phyloP scores from a whole-genome alignment of 805 yeast genomes.

The Wickerhamiella lipophila region DNA sequence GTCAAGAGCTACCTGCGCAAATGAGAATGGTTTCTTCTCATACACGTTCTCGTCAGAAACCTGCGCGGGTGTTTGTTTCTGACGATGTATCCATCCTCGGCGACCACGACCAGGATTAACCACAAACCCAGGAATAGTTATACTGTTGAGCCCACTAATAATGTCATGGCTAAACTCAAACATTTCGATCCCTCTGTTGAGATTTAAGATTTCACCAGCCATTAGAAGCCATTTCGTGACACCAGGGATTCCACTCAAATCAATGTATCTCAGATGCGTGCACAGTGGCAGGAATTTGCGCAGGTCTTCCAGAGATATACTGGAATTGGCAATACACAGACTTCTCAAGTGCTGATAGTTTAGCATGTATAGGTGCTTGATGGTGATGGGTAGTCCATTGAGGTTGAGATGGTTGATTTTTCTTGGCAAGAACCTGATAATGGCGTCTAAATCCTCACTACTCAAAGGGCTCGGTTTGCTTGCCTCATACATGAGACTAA shows the following conservation, averaged over 20 bases:
- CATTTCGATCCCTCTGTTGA: constrained; percentile 41
- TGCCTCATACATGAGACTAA: constrained; percentile 50
- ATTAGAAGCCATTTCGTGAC: constrained; percentile 47
- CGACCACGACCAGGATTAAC: constrained; percentile 45
- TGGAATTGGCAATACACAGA: constrained; percentile 27
- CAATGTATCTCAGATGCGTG: constrained; percentile 41
- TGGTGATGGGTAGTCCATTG: constrained; percentile 50
- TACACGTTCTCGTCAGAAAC: not conserved
- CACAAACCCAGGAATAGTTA: constrained; percentile 30
- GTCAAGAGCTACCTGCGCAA: constrained; percentile 22
- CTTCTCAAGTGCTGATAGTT: constrained; percentile 22
- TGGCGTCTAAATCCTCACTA: constrained; percentile 39
- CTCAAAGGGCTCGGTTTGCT: constrained; percentile 47
- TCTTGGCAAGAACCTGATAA: constrained; percentile 33
- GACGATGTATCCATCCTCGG: constrained; percentile 60
- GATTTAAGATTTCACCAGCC: constrained; percentile 37
- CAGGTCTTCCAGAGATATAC: constrained; percentile 22
- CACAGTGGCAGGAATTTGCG: constrained; percentile 20
- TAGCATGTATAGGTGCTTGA: constrained; percentile 27
- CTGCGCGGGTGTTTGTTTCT: not conserved
- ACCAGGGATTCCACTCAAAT: constrained; percentile 49
- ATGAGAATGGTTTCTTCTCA: constrained; percentile 18
- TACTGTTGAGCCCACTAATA: constrained; percentile 20
- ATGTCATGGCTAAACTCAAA: constrained; percentile 40
- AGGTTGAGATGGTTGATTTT: constrained; percentile 41